A percentile compares a stretch with the other conserved stretches of the same genome.
phyloP scores from a whole-genome alignment of 768 basidiomycete species.

The Trametes cingulata region DNA sequence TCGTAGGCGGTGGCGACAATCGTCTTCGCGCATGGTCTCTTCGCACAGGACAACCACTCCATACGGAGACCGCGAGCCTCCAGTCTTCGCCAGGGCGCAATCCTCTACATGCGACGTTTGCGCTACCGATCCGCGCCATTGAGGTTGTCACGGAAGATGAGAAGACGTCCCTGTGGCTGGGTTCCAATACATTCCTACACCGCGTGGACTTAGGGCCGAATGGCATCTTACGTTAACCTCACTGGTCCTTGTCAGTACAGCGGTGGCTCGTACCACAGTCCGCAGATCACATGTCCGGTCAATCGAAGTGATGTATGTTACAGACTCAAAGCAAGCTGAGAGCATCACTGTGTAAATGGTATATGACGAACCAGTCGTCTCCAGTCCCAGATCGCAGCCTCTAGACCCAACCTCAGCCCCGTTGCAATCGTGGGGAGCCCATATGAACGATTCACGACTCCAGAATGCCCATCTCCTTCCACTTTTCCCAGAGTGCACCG shows the following conservation, averaged over 20 bases:
- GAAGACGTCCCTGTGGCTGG: slow-evolving; percentile 54
- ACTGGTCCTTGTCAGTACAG: background rate
- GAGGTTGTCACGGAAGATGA: slow-evolving; percentile 47
- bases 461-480: slow-evolving; percentile 84
- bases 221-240: background rate
- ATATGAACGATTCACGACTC: slow-evolving; percentile 37
- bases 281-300: background rate
- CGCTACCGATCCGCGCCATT: slow-evolving; percentile 45
- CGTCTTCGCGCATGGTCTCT: slow-evolving; percentile 72
- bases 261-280: background rate
- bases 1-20: slow-evolving; percentile 68
- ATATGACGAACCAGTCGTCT: slow-evolving; percentile 27
- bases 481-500: slow-evolving; percentile 82
- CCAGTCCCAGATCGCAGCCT: slow-evolving; percentile 9
- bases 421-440: background rate
- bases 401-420: background rate
- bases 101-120: slow-evolving; percentile 38
- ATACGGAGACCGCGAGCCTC: slow-evolving; percentile 1
- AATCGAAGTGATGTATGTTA: slow-evolving; percentile 16
- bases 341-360: slow-evolving; percentile 16
- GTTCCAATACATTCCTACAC: slow-evolving; percentile 45
- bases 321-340: slow-evolving; percentile 9
- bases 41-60: slow-evolving; percentile 47
- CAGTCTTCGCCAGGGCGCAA: slow-evolving; percentile 3
- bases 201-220: slow-evolving; percentile 1